Evolutionary conservation across 805 yeast genomes (phyloP).

Genomic region (Suhomyces prunicola): DNA sequence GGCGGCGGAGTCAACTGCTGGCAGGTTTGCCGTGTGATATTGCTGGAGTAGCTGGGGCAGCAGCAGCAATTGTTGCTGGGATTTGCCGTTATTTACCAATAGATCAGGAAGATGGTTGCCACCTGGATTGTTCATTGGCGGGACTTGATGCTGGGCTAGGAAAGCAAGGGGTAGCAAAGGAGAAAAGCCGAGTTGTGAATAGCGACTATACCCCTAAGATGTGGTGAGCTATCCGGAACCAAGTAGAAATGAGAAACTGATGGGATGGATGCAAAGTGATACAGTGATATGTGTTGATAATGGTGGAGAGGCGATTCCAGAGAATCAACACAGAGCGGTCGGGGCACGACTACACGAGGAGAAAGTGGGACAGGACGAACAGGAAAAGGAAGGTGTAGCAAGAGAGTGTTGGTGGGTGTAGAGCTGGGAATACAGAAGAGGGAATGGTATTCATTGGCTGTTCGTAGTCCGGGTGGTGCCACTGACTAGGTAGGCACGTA

Average conservation of each 20-base stretch:
- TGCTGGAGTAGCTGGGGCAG: neutral
- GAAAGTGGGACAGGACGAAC: neutral
- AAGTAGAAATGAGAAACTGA: neutral
- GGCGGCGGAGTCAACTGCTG: neutral
- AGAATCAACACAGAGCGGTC: neutral
- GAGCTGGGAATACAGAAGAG: neutral
- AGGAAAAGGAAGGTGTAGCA: neutral
- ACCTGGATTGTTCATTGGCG: constrained; percentile 3
- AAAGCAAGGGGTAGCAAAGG: neutral
- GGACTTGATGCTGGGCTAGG: neutral
- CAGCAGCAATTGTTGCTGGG: neutral
- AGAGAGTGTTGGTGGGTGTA: neutral
- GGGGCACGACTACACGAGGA: neutral
- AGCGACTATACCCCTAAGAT: neutral
- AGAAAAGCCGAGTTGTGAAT: neutral
- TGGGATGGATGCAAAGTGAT: neutral
- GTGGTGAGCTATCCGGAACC: neutral
- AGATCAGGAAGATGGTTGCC: constrained; percentile 5
- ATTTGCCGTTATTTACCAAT: constrained; percentile 2
- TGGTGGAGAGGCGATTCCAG: neutral
- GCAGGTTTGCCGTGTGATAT: neutral
- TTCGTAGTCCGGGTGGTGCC: neutral
- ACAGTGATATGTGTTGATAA: neutral
- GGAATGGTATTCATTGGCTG: neutral
- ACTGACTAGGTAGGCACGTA: neutral